phyloP scores from a whole-genome alignment of 805 yeast genomes.

The Myxozyma neotropica region DNA sequence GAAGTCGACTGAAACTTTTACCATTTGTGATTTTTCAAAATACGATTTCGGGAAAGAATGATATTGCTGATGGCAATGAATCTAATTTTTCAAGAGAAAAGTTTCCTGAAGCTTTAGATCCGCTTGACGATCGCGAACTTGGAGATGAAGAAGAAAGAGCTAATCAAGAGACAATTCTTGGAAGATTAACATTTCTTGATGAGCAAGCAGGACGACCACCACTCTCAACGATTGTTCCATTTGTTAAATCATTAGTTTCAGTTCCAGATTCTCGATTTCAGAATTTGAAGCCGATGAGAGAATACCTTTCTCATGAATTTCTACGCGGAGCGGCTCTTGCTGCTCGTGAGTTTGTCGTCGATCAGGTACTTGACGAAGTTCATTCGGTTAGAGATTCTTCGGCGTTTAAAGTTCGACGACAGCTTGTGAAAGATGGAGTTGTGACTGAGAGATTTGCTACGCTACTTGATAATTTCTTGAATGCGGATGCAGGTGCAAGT shows the following conservation, averaged over 20 bases:
- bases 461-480: constrained; percentile 3
- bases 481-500: not conserved
- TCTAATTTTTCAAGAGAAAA: not conserved
- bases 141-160: not conserved
- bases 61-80: not conserved
- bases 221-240: not conserved
- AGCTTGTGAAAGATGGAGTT: constrained; percentile 15
- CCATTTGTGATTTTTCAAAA: constrained; percentile 11
- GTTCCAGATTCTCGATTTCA: not conserved
- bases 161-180: not conserved
- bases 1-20: not conserved
- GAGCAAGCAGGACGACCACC: not conserved
- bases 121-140: not conserved
- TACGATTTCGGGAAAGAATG: constrained; percentile 9
- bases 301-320: constrained; percentile 18
- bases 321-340: constrained; percentile 21
- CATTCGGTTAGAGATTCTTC: constrained; percentile 1
- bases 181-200: not conserved
- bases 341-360: constrained; percentile 8
- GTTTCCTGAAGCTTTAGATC: not conserved
- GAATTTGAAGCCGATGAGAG: constrained; percentile 13
- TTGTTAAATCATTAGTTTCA: constrained; percentile 1
- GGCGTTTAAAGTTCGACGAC: constrained; percentile 4
- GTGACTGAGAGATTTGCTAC: constrained; percentile 12
- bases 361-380: not conserved